These are phyloP conservation scores for Boeremia lycopersici DNA, from an alignment of 2,329 filamentous ascomycete species.

Conservation along the genomic window DNA sequence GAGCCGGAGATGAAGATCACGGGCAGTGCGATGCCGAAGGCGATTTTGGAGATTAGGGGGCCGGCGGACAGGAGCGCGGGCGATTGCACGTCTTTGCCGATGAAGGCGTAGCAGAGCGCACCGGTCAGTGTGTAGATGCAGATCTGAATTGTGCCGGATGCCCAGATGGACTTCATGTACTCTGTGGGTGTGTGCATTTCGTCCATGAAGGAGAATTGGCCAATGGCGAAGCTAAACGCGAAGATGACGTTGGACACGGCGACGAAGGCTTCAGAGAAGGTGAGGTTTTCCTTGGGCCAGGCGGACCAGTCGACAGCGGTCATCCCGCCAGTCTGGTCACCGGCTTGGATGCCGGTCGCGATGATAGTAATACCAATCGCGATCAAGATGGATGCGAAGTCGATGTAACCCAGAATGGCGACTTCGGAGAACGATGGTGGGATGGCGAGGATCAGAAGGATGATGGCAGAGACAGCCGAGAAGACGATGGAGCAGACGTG, in stretches of 20 bases:
- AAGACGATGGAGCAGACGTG: conserved; percentile 21
- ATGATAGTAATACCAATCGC: conserved; percentile 23
- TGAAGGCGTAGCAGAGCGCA: conserved; percentile 22
- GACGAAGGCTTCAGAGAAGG: conserved; percentile 20
- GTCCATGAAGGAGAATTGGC: conserved; percentile 22
- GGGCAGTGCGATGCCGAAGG: conserved; percentile 17
- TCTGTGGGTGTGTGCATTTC: conserved; percentile 20
- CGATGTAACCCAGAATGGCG: conserved; percentile 21
- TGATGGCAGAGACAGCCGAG: conserved; percentile 19
- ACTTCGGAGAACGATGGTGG: conserved; percentile 21
- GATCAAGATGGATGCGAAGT: conserved; percentile 21
- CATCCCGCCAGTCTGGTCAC: conserved; percentile 12
- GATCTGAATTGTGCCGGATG: conserved; percentile 19
- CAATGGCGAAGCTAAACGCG: conserved; percentile 21
- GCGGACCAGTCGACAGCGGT: conserved; percentile 21
- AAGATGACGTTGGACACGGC: conserved; percentile 23
- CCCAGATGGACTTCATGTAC: conserved; percentile 22
- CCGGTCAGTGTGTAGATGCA: conserved; percentile 21
- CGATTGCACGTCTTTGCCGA: conserved; percentile 12
- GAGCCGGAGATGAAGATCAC: conserved; percentile 22
- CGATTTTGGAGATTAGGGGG: conserved; percentile 16
- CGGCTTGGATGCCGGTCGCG: conserved; percentile 18
- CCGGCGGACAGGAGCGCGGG: conserved; percentile 17
- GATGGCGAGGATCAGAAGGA: conserved; percentile 21
- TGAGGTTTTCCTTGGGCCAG: conserved; percentile 18